phyloP scores from a whole-genome alignment of 805 yeast species.

The Barnettozyma sp. region DNA sequence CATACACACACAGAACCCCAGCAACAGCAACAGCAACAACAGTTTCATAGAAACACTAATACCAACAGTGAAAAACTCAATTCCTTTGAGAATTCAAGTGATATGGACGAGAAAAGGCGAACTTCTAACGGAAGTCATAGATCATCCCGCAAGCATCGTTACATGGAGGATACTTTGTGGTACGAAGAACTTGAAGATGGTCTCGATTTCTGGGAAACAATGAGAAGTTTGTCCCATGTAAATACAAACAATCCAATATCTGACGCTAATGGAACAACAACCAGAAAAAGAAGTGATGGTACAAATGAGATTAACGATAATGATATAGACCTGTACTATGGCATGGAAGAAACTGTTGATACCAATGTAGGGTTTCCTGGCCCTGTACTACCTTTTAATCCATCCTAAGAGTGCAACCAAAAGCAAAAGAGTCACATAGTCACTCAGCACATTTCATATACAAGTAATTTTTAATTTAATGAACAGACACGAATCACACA shows the following conservation, averaged over 20 bases:
- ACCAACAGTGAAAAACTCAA: no score
- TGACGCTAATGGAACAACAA: constrained; percentile 11
- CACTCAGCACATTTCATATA: no score
- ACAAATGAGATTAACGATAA: constrained; percentile 5
- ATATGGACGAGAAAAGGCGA: no score
- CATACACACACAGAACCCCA: no score
- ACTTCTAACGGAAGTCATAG: constrained; percentile 17
- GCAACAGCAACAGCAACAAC: constrained; percentile 9
- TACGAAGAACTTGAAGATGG: constrained; percentile 53
- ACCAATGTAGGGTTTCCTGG: constrained; percentile 8
- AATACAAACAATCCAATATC: constrained; percentile 21
- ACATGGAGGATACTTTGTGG: constrained; percentile 2
- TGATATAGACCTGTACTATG: constrained; percentile 3
- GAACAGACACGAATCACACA: no score
- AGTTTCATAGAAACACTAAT: no score
- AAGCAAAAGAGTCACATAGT: no score
- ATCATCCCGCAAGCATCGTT: constrained; percentile 2
- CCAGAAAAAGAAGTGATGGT: constrained; percentile 6
- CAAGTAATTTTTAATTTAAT: background rate
- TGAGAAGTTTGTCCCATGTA: constrained; percentile 47
- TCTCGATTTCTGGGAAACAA: constrained; percentile 64
- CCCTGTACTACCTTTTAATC: constrained; percentile 8
- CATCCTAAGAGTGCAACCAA: no score
- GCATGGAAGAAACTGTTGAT: constrained; percentile 9
- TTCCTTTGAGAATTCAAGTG: no score